Evolutionary conservation across 2,329 filamentous ascomycete species (phyloP).

Genomic region (Penicillium sp.): DNA sequence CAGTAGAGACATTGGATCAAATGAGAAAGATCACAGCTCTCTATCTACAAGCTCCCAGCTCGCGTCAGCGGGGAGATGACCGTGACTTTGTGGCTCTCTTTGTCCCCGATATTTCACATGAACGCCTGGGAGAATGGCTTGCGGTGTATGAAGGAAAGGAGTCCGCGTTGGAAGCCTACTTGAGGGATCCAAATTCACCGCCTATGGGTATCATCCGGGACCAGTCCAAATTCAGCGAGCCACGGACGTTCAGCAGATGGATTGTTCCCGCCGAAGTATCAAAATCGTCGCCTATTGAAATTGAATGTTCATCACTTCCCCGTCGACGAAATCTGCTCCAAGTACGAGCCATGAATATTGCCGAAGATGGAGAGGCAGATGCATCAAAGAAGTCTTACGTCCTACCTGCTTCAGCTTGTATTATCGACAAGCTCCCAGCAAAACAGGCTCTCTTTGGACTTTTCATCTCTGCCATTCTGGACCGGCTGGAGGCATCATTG

Average conservation of each 20-base stretch:
- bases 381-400: constrained; percentile 17
- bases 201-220: constrained; percentile 30
- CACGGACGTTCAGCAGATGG: constrained; percentile 29
- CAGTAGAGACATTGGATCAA: constrained; percentile 21
- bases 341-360: constrained; percentile 3
- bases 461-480: constrained; percentile 70
- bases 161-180: constrained; percentile 22
- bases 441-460: constrained; percentile 51
- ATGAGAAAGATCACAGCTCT: constrained; percentile 34
- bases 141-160: constrained; percentile 20
- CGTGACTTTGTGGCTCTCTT: constrained; percentile 32
- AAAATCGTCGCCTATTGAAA: constrained; percentile 11
- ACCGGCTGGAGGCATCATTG: constrained; percentile 65
- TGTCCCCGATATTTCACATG: constrained; percentile 19
- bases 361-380: constrained; percentile 8
- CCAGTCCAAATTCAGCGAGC: constrained; percentile 21
- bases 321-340: constrained; percentile 30
- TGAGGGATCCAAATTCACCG: neutral
- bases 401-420: constrained; percentile 27
- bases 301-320: constrained; percentile 29
- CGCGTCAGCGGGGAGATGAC: neutral
- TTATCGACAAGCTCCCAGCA: constrained; percentile 45
- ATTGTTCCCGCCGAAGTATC: constrained; percentile 5
- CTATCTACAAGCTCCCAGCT: constrained; percentile 26
- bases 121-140: constrained; percentile 23